Conservation (phyloP, 2,329 filamentous ascomycete species). For the Plenodomus biglobosus region DNA sequence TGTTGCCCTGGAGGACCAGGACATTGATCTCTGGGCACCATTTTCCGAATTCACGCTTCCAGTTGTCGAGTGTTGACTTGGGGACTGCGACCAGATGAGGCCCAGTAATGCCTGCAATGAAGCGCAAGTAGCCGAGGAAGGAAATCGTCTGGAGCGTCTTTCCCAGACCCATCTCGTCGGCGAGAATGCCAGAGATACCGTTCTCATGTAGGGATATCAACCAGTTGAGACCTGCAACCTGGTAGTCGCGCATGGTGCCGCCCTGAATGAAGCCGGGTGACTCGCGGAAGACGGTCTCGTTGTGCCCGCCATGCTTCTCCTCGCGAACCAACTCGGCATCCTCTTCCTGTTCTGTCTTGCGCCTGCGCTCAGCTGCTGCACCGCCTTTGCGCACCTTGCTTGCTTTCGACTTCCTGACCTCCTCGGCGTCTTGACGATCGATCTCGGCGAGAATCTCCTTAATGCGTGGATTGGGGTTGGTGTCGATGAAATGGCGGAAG, state of each 20-base stretch:
- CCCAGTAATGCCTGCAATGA: conserved; percentile 84
- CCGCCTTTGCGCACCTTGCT: conserved; percentile 79
- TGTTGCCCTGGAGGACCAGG: conserved; percentile 88
- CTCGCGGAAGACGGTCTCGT: conserved; percentile 82
- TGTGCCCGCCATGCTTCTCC: conserved; percentile 82
- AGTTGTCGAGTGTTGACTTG: conserved; percentile 97
- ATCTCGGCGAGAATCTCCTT: conserved; percentile 93
- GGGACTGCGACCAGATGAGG: conserved; percentile 91
- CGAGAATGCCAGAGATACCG: conserved; percentile 95
- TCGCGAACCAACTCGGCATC: conserved; percentile 86
- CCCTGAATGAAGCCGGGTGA: conserved; percentile 86
- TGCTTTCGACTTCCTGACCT: conserved; percentile 70
- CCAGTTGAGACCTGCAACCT: conserved; percentile 95
- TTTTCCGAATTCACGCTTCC: conserved; percentile 88
- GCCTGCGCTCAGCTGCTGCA: conserved; percentile 72
- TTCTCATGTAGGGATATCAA: conserved; percentile 97
- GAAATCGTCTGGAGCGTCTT: conserved; percentile 98
- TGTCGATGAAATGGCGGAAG: conserved; percentile 98
- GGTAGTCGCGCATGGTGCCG: conserved; percentile 92
- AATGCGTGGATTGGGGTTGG: conserved; percentile 92
- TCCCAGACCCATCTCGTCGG: conserved; percentile 97
- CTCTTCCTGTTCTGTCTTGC: conserved; percentile 95
- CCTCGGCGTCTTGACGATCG: conserved; percentile 82
- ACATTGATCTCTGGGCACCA: conserved; percentile 98
- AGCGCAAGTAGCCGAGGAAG: conserved; percentile 91